Base-by-base conservation (phyloP, 495 filamentous ascomycete genomes). In the Daldinia loculata region DNA sequence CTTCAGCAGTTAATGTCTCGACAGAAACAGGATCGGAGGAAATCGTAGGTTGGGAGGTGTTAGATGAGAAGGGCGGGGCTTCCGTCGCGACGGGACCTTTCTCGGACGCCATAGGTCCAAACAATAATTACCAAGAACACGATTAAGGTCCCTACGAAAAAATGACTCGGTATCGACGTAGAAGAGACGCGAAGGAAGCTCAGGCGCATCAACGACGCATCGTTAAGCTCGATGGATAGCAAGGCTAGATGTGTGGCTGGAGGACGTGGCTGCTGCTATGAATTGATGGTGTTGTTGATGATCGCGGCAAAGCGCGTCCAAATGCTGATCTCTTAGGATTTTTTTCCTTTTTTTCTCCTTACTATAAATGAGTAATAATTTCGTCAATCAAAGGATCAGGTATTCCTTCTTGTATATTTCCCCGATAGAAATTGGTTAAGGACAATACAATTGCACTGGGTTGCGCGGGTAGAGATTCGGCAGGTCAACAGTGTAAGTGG, bases 171-270 rank as follows among this genome's bases (percentile, higher is more conserved):
- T 65, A 71, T 62, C 55, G 48, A 74, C 66, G 22, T 56, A 38
- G 24, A 63, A 65, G 48, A 67, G 63, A 72, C 56, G 58, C 67
- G 67, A 68, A 70, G 30, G 34, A 61, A 72, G 71, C 67, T 77
- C 70, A 74, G 78, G 74, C 78, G 75, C 74, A 76, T 75, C 70
- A 75, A 70, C 66, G 67, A 69, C 68, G 77, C 82, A 83, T 85
- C 75, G 74, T 80, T 77, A 71, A 75, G 74, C 69, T 72, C 56
- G 72, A 72, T 60, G 63, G 69, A 66, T 45, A 68, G 63, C 72
- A 75, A 77, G 78, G 74, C 74, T 78, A 76, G 74, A 75, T 78
- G 83, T 83, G 81, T 83, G 82, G 83, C 82, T 84, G 83, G 69
- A 80, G 80, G 82, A 76, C 77, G 83, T 85, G 83, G 83, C 83